Conservation (phyloP, 306 rosid genomes). For the Calophaca sinica region DNA sequence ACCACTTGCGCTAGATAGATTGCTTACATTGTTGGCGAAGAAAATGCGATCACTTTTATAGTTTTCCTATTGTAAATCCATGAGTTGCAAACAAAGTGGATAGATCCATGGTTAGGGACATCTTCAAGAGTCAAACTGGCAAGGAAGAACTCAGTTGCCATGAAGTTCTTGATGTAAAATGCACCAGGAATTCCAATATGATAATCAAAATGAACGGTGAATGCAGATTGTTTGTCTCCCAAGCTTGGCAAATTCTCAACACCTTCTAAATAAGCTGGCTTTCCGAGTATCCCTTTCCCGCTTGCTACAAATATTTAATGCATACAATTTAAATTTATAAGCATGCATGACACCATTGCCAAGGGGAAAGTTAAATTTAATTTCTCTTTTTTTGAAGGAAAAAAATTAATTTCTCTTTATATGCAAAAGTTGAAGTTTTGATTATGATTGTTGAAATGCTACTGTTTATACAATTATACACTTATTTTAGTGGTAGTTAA, state of each 20-base stretch:
- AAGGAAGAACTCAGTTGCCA: constrained; percentile 60
- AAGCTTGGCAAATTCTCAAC: constrained; percentile 51
- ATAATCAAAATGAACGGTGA: constrained; percentile 55
- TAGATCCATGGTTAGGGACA: constrained; percentile 51
- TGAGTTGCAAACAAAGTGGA: constrained; percentile 71
- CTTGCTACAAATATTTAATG: constrained; percentile 45
- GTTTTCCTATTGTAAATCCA: constrained; percentile 62
- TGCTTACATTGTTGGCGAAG: constrained; percentile 65
- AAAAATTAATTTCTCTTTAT: no score
- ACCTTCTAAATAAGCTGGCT: constrained; percentile 52
- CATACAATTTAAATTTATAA: background rate
- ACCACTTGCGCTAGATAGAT: background rate
- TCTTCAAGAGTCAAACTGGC: constrained; percentile 65
- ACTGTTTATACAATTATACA: no score
- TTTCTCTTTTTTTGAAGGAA: no score
- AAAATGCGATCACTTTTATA: constrained; percentile 60
- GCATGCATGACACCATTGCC: no score
- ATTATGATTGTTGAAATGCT: no score
- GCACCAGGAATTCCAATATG: constrained; percentile 74
- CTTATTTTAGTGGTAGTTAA: no score
- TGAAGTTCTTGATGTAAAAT: constrained; percentile 54
- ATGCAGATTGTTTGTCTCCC: constrained; percentile 54
- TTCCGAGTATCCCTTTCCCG: constrained; percentile 59
- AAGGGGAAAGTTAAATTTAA: no score
- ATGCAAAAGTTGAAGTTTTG: no score